phyloP scores from a whole-genome alignment of 2,329 filamentous ascomycete species.

The Fusarium mundagurra region DNA sequence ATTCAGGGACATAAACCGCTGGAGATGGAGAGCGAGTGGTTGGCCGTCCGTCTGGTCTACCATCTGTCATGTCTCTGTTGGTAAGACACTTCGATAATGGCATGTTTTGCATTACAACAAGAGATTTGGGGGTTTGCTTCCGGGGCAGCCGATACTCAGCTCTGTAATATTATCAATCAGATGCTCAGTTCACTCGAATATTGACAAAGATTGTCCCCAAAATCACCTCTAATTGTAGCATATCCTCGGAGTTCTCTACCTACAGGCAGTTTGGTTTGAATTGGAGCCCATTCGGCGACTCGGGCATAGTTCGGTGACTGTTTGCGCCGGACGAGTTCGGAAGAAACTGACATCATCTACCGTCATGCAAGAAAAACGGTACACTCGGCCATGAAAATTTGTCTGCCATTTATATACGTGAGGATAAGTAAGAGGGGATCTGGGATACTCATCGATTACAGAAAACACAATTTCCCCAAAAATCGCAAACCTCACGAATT shows the following conservation, averaged over 20 bases:
- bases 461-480: neutral
- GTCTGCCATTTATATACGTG: constrained; percentile 5
- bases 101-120: neutral
- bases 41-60: neutral
- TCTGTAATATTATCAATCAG: constrained; percentile 3
- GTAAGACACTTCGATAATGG: neutral
- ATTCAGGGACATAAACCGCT: constrained; percentile 8
- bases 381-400: constrained; percentile 1
- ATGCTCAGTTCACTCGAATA: neutral
- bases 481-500: neutral
- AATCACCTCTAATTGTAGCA: neutral
- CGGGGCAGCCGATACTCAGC: neutral
- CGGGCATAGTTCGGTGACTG: constrained; percentile 47
- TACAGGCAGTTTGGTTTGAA: neutral
- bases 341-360: constrained; percentile 41
- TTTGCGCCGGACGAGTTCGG: constrained; percentile 34
- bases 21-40: neutral
- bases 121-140: neutral
- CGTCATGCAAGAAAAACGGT: constrained; percentile 24
- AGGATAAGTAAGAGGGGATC: neutral
- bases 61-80: neutral
- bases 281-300: constrained; percentile 19
- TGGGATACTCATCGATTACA: neutral
- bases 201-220: neutral
- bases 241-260: neutral